Percentiles rank a stretch among this genome's conserved stretches.
Conservation (phyloP, 2,329 filamentous ascomycete genomes). For the Ustulina deusta region DNA sequence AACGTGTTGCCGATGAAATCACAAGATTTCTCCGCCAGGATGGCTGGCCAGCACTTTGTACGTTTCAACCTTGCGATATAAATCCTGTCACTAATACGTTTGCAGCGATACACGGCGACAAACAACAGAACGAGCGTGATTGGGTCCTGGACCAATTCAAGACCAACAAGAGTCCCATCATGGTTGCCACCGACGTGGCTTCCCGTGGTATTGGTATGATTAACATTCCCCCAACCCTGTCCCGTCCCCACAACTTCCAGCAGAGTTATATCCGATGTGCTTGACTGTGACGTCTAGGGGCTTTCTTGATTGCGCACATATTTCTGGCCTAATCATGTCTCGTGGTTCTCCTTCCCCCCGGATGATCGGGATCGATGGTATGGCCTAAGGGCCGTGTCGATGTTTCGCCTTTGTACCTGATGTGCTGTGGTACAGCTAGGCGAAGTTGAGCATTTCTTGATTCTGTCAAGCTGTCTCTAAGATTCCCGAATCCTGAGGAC, state of each 20-base stretch:
- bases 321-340: conserved; percentile 90
- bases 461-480: conserved; percentile 75
- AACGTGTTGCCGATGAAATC: conserved; percentile 97
- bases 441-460: conserved; percentile 84
- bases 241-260: conserved; percentile 66
- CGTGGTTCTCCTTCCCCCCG: conserved; percentile 80
- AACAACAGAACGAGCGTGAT: conserved; percentile 99
- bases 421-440: conserved; percentile 75
- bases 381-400: conserved; percentile 78
- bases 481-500: conserved; percentile 69
- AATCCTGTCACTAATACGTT: conserved; percentile 57
- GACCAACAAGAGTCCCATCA: conserved; percentile 98
- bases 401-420: conserved; percentile 78
- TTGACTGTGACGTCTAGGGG: conserved; percentile 93
- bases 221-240: conserved; percentile 70
- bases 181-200: conserved; percentile 99
- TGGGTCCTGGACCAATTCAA: conserved; percentile 99
- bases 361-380: conserved; percentile 87
- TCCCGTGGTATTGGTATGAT: conserved; percentile 99
- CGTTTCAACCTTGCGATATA: conserved; percentile 61
- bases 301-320: conserved; percentile 89
- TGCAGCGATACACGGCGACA: conserved; percentile 95
- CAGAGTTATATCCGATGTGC: conserved; percentile 73
- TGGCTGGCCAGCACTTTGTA: conserved; percentile 96
- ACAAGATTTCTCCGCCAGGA: conserved; percentile 97